Percentiles rank a stretch among this genome's conserved stretches.
Conservation (phyloP, 371 early-diverging fungal species). For the Circinella umbellata region DNA sequence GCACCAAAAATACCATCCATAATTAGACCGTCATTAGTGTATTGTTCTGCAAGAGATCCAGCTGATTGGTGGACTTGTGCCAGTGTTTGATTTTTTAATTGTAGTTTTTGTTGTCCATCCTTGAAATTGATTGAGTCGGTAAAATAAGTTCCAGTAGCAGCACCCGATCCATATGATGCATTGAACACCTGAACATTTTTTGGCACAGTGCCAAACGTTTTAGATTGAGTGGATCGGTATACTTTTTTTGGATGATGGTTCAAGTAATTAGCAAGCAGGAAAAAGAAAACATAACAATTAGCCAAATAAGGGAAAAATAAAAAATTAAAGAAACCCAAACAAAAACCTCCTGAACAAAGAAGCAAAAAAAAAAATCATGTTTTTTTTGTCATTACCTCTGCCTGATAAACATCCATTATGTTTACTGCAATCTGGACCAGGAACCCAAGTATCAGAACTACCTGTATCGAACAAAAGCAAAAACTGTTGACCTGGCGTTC, state of each 20-base stretch:
- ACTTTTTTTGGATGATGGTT: neutral
- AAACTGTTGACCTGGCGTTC: slow-evolving; percentile 17
- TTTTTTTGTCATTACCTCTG: neutral
- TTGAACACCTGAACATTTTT: neutral
- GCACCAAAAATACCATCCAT: slow-evolving; percentile 27
- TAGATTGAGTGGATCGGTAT: neutral
- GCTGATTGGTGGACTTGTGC: neutral
- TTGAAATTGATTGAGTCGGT: slow-evolving; percentile 11
- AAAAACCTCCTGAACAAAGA: neutral
- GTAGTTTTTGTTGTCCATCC: neutral
- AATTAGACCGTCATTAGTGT: neutral
- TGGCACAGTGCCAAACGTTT: neutral
- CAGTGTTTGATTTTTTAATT: slow-evolving; percentile 4
- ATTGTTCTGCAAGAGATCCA: slow-evolving; percentile 12
- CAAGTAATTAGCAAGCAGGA: neutral
- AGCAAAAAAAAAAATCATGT: neutral
- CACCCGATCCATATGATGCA: slow-evolving; percentile 13
- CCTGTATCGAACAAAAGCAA: slow-evolving; percentile 19
- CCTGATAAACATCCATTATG: slow-evolving; percentile 12
- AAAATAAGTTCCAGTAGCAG: slow-evolving; percentile 15
- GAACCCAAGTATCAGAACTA: slow-evolving; percentile 21
- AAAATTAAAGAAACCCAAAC: neutral
- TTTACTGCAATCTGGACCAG: slow-evolving; percentile 3
- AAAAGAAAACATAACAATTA: neutral
- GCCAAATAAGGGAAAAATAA: neutral